Evolutionary conservation across 2,329 filamentous ascomycete genomes (phyloP).

Genomic region (Neonectria punicea): DNA sequence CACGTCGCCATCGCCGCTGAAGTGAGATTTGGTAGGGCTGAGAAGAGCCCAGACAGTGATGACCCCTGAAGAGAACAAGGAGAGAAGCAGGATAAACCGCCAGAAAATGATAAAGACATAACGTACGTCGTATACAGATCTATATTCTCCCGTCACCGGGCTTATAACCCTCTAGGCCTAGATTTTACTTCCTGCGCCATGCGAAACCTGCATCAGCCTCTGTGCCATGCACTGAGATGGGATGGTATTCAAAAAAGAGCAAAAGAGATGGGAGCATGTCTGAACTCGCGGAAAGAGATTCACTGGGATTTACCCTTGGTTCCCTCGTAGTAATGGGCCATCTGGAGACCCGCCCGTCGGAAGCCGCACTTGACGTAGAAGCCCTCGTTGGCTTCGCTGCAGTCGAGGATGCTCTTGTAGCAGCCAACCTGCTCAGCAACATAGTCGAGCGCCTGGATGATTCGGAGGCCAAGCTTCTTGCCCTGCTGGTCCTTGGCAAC

Average conservation of each 20-base stretch:
- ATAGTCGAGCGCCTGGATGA: constrained; percentile 93
- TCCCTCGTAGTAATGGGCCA: constrained; percentile 91
- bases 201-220: constrained; percentile 41
- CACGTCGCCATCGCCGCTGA: constrained; percentile 7
- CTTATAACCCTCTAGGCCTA: constrained; percentile 36
- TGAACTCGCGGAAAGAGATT: constrained; percentile 27
- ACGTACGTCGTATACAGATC: constrained; percentile 18
- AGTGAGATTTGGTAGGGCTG: neutral
- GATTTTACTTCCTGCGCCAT: constrained; percentile 45
- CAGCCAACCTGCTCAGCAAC: constrained; percentile 90
- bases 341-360: constrained; percentile 89
- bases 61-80: neutral
- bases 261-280: constrained; percentile 18
- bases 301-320: constrained; percentile 58
- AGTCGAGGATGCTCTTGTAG: constrained; percentile 98
- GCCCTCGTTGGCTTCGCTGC: constrained; percentile 93
- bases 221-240: constrained; percentile 29
- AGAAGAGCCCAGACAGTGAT: neutral
- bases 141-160: constrained; percentile 31
- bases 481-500: constrained; percentile 96
- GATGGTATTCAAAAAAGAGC: constrained; percentile 21
- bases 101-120: neutral
- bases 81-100: constrained; percentile 1
- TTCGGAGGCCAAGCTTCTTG: constrained; percentile 91
- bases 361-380: constrained; percentile 99